These are phyloP conservation scores for Carpinus viminea DNA, from an alignment of 306 rosid species.

Conservation along the genomic window DNA sequence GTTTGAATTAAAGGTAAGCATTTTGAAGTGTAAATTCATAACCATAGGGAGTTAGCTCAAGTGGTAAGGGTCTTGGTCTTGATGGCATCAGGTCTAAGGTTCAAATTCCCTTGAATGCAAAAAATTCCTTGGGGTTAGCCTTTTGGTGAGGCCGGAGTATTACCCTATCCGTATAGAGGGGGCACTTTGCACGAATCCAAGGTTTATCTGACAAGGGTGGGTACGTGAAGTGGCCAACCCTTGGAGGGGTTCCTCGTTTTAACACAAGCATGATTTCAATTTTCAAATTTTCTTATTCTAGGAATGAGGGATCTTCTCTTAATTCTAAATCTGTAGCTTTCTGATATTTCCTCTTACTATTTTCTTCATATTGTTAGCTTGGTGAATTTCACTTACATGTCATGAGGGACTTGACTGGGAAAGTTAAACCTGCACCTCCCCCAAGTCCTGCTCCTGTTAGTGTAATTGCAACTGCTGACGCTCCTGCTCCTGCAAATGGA, in stretches of 20 bases:
- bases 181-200: no score
- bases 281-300: constrained; percentile 12
- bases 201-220: no score
- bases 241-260: not conserved
- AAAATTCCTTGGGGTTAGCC: no score
- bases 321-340: constrained; percentile 11
- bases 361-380: constrained; percentile 48
- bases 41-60: no score
- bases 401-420: constrained; percentile 45
- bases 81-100: no score
- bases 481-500: constrained; percentile 47
- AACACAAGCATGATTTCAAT: not conserved
- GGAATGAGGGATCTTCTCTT: constrained; percentile 7
- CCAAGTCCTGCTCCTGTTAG: constrained; percentile 41
- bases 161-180: no score
- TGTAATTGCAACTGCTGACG: constrained; percentile 34
- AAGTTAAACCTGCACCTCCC: constrained; percentile 38
- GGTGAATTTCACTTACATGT: constrained; percentile 68
- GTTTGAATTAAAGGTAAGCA: constrained; percentile 70
- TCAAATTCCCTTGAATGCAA: no score
- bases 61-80: no score
- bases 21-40: constrained; percentile 21
- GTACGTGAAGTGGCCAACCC: no score
- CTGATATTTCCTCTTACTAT: constrained; percentile 21
- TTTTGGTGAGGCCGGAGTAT: no score